Base-by-base conservation (phyloP, 495 filamentous ascomycete species). In the Penicillium pulvis region DNA sequence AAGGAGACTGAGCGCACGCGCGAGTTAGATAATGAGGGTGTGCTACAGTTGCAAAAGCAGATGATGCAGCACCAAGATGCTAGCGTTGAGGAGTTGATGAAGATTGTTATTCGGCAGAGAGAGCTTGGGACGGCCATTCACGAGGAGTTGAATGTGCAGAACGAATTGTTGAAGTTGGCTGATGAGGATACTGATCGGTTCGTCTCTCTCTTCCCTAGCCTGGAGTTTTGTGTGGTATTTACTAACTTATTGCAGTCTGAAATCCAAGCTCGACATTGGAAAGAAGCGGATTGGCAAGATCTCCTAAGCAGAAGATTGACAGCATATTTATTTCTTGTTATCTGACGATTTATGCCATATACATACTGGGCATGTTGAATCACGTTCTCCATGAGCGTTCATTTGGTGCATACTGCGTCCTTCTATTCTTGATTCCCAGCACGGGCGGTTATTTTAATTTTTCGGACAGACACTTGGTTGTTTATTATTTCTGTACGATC, bases 11-110 rank as follows among this genome's bases (percentile, higher is more conserved):
- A 92, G 57, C 79, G 82, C 56, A 98, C 94, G 46, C 76, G 93
- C 41, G 92, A 96, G 75, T 74, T 94, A 56, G 94, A 97, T 68
- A 99, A 99, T 66, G 75, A 85, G 31, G 94, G 93, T 0, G 89
- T 99, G 42, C 59, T 97, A 68, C 87, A 92, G 79, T 70, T 98
- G 67, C 92, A 97, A 71, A 75, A 82, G 58, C 85, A 93, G 71
- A 83, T 88, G 69, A 95, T 98, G 85, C 55, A 82, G 41, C 86
- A 93, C 62, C 94, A 99, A 72, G 94, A 99, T 63, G 70, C 85
- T 69, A 86, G 88, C 60, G 86, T 98, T 33, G 83, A 89, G 58
- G 83, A 87, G 63, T 71, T 98, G 69, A 80, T 83, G 30, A 88
- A 85, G 74, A 87, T 92, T 61, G 88, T 98, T 49, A 70, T 83